A percentile compares a stretch with the other conserved stretches of the same genome.
These are phyloP conservation scores for Schizothecium vesticola DNA, from an alignment of 495 filamentous ascomycete genomes.

Conservation along the genomic window DNA sequence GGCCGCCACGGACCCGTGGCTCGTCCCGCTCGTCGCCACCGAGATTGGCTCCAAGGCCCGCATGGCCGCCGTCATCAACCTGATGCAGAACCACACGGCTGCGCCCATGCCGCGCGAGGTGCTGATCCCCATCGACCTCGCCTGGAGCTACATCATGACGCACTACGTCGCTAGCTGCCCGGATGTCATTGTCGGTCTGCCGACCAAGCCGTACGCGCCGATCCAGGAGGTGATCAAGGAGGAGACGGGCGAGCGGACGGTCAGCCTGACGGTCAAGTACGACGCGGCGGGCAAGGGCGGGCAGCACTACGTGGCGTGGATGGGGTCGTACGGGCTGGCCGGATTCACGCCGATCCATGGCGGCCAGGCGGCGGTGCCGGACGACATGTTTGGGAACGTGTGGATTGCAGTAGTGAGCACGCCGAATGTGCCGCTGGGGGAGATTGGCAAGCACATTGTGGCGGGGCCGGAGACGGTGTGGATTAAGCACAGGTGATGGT, in stretches of 20 bases:
- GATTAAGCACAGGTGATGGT: neutral
- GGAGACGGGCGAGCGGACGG: conserved; percentile 2
- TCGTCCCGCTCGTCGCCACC: conserved; percentile 30
- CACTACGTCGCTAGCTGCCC: conserved; percentile 28
- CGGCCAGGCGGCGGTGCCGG: neutral
- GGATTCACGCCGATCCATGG: conserved; percentile 18
- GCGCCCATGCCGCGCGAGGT: conserved; percentile 33
- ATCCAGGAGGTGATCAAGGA: conserved; percentile 17
- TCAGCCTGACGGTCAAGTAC: conserved; percentile 21
- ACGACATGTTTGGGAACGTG: neutral
- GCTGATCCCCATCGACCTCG: conserved; percentile 28
- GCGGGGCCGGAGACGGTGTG: neutral
- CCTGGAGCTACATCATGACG: conserved; percentile 26
- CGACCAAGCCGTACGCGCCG: conserved; percentile 9
- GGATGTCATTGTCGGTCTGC: neutral
- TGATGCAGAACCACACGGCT: conserved; percentile 38
- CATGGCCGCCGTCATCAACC: conserved; percentile 37
- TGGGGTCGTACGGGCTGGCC: conserved; percentile 32
- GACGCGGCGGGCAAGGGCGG: conserved; percentile 1
- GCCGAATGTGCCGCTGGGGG: neutral
- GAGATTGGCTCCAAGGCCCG: conserved; percentile 34
- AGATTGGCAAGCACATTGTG: neutral
- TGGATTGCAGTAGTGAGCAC: neutral
- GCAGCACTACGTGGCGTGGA: conserved; percentile 27
- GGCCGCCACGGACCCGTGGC: conserved; percentile 43